Evolutionary conservation across 768 basidiomycete species (phyloP), one percentile per base, ranked within the genome.

Genomic region (Russula lepida): DNA sequence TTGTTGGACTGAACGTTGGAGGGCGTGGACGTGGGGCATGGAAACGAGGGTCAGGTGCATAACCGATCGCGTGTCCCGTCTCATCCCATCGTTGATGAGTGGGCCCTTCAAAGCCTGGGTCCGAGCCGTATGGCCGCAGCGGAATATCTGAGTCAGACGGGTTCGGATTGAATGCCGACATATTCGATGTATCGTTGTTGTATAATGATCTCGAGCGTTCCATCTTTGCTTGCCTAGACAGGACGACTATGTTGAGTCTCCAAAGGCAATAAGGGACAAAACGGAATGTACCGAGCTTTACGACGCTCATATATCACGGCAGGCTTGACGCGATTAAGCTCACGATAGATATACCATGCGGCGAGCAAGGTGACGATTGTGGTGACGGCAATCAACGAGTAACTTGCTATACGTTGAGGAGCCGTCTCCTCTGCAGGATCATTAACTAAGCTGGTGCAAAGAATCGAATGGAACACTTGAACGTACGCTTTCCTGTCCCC

Each of bases 281-380:
- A 48, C 1, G 1, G 11, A 19, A 71, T 71, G 67, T 62, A 88
- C 84, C 88, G 77, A 15, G 85, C 85, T 70, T 89, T 89, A 48
- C 87, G 81, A 41, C 85, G 76, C 12, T 78, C 81, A 60, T 88
- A 82, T 54, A 91, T 83, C n/a, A 90, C 79, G 3, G 74, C 70
- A 5, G 83, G 81, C 68, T 89, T 90, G 37, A 78, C 82, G 56
- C 76, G 74, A 71, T 84, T 82, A 81, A 95, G 89, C 71, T 84
- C 69, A 55, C 72, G 78, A 65, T 81, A 80, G 66, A 95, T 89
- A 70, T 88, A 95, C 89, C 89, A 94, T 78, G 88, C 86, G 0
- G 93, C 88, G 27, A 74, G 70, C 54, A 89, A 49, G 0, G 93
- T 94, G 64, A 95, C 81, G 21, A 91, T 44, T 39, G 84, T 70